Conservation (phyloP, 345 rosid species). For the Turritis glabra region DNA sequence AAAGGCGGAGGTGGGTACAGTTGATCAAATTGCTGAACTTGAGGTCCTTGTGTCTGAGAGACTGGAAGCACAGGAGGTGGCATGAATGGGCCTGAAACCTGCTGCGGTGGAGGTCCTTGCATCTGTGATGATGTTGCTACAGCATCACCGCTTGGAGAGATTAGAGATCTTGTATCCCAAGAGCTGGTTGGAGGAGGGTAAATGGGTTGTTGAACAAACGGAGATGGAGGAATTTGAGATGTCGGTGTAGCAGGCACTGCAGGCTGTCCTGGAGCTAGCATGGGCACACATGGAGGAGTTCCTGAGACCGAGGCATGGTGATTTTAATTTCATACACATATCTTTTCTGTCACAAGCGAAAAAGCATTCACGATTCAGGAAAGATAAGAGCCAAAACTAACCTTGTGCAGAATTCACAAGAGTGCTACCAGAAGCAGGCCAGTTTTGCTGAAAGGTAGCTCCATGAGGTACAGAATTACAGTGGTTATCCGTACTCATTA, state of each 20-base stretch:
- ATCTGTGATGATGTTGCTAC: slow-evolving; percentile 44
- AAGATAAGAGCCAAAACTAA: slow-evolving; percentile 37
- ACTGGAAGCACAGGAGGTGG: slow-evolving; percentile 79
- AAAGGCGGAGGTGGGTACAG: slow-evolving; percentile 52
- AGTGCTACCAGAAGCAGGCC: slow-evolving; percentile 49
- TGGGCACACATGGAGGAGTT: slow-evolving; percentile 55
- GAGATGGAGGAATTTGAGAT: slow-evolving; percentile 67
- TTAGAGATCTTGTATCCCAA: slow-evolving; percentile 73
- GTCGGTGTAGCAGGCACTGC: slow-evolving; percentile 59
- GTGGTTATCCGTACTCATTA: slow-evolving; percentile 53
- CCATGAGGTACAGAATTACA: slow-evolving; percentile 45
- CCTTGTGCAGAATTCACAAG: slow-evolving; percentile 52
- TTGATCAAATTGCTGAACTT: slow-evolving; percentile 66
- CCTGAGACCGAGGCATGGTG: slow-evolving; percentile 47
- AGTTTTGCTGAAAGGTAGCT: slow-evolving; percentile 55
- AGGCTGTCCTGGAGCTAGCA: slow-evolving; percentile 55
- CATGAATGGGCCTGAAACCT: slow-evolving; percentile 61
- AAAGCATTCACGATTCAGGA: slow-evolving; percentile 31
- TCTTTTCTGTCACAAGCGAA: slow-evolving; percentile 10
- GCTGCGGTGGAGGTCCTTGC: slow-evolving; percentile 33
- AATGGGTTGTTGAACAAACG: slow-evolving; percentile 66
- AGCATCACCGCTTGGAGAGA: slow-evolving; percentile 57
- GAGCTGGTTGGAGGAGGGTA: slow-evolving; percentile 66
- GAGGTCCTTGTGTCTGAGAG: slow-evolving; percentile 68
- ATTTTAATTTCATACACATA: slow-evolving; percentile 42